Evolutionary conservation across 768 basidiomycete genomes (phyloP), one percentile per base, ranked within the genome.

Genomic region (Lentinula aciculospora): DNA sequence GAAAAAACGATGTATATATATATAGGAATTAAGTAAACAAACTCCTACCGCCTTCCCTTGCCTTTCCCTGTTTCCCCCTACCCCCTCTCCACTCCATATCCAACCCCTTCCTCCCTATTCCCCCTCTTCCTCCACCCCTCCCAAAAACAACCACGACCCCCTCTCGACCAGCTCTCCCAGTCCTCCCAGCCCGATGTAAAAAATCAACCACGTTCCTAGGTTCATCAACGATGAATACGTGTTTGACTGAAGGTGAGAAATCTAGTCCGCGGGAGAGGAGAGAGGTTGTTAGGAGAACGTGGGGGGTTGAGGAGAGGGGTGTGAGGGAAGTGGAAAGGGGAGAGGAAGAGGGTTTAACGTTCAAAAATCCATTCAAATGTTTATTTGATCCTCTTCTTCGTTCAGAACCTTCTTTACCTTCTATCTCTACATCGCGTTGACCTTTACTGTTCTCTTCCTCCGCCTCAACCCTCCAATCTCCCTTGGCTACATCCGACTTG

Each of bases 191-290:
- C 3, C 94, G 85, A 71, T 97, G 94, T 59, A 97, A 69, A 68
- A 96, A 95, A 69, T 97, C 94, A 37, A 95, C 80, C 78, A 89
- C 89, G 67, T 93, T 95, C 62, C 89, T 75, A 19, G 94, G 94
- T 65, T 89, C 84, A 63, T 96, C 94, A 23, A 91, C 79, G 62
- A 96, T 86, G 68, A 97, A 88, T 2, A 96, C 89, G 64, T 94
- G 85, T 60, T 81, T 79, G 63, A 96, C 83, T 3, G 74, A 73
- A 0, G 92, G 85, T 13, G 84, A 76, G 65, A 97, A 97, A 69
- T 97, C 94, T 1, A 96, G 80, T 1, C 94, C 94, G 19, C 94
- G 83, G 9, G 92, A 93, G 27, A 97, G 84, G 32, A 97, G 77
- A 4, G 93, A 95, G 0, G 94, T 97, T 32, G 94, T 95, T 56